Evolutionary conservation across 306 rosid genomes (phyloP), one percentile per base, ranked within the genome.

Genomic region (Cucumis hystrix): DNA sequence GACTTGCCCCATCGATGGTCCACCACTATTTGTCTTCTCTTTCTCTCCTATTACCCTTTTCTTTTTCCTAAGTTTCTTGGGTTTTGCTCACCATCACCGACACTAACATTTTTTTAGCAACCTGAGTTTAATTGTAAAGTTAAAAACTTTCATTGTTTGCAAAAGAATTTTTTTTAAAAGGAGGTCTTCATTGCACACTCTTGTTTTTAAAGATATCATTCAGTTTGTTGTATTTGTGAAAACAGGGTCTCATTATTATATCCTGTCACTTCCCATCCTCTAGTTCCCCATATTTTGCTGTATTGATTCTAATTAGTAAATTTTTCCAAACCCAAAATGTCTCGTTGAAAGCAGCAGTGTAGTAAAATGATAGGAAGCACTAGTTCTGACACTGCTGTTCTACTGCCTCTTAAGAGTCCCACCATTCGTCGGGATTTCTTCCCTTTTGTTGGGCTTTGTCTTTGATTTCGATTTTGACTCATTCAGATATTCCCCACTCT

Each of bases 381-480:
- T 5, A 30, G 47, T 73, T 33, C 77, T 73, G 77, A 73, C 77
- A 52, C 30, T 73, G 47, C 77, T 6, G 61, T 72, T 25, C 25
- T 72, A 28, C 77, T 73, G n/a, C 77, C 77, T 54, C 63, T 35
- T 39, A 43, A 21, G 75, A 69, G 75, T 43, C 75, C 75, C 57
- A 69, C 75, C 75, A 21, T 69, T 45, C 14, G 57, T 69, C 60
- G 14, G 6, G 60, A 49, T 58, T 71, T 30, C 43, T 14, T 23
- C 59, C 10, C 43, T 54, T 49, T 47, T 47, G 76, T 70, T 72
- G 40, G 77, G 60, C 45, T 51, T 52, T 72, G 77, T 43, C 40
- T 52, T 51, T 51, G 77, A 47, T 47, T 10, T 47, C 40, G 15
- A 45, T 47, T 49, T 49, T 28, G 59, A 49, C 23, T 15, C 55